Evolutionary conservation across 1,284 basidiomycete genomes (phyloP), one percentile per base, ranked within the genome.

Genomic region (Ustilago hordei): DNA sequence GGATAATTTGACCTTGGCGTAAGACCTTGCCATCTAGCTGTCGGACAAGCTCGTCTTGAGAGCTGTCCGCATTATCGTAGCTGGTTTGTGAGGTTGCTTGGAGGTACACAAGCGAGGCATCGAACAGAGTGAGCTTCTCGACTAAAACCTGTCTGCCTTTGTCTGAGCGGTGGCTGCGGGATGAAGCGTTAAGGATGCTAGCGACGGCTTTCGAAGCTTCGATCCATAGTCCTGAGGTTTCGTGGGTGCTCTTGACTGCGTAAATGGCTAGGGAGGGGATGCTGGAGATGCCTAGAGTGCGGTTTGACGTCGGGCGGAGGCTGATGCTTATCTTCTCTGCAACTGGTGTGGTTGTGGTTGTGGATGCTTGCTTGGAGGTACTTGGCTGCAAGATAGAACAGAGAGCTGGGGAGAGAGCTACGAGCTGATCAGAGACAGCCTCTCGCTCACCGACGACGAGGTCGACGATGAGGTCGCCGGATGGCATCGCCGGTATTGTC

Each of bases 41-140:
- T 4, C 39, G 45, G 1, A 67, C 65, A 13, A 80, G 41, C 28
- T 62, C 63, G n/a, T 61, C 72, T 41, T 77, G 66, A 28, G 48
- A 43, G 15, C 31, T 34, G 39, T 63, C 39, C 5, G 77, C 73
- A 23, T 65, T 54, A 7, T 72, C 62, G 38, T 75, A 79, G 61
- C 71, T 73, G 17, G 53, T 52, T n/a, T 23, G 35, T 19, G 71
- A 70, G 4, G 69, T 64, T 17, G 81, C 80, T 36, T 71, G 65
- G 9, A 84, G 67, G 58, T 78, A 81, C 13, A 77, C 74, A 31
- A 72, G 58, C 5, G 77, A 69, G 28, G 72, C 78, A 41, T 67
- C 48, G 32, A 84, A 53, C 8, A 64, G 55, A 19, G 72, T 53
- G 47, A 63, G 69, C 2, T 15, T 31, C 54, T 69, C 64, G 12